Base-by-base conservation (phyloP, 2,329 filamentous ascomycete genomes). In the Ceratocystis colombiana region DNA sequence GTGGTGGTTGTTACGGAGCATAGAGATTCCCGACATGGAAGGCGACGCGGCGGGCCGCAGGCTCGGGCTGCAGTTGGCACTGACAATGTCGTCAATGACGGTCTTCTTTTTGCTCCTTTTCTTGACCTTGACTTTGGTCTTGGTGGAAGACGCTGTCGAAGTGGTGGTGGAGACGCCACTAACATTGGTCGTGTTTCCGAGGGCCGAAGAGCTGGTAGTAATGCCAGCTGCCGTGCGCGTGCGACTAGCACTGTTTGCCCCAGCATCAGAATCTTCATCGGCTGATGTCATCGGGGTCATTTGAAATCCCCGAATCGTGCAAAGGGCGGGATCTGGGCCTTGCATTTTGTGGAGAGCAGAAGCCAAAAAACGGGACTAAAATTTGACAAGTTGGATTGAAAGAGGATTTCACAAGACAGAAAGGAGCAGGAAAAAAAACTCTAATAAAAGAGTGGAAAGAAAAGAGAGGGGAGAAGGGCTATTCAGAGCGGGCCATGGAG, bases 1-100 rank as follows among this genome's bases (percentile, higher is more conserved):
- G 41, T 68, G 62, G 72, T 94, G 62, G 72, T 94, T 88, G 74
- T 87, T 80, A 73, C 90, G 90, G 72, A 96, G 78, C 71, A 87
- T 88, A 72, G 89, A 89, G 71, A 96, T 91, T 61, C 90, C 91
- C 68, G 88, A 87, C 37, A 85, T 72, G 62, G 77, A 79, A 10
- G 82, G 82, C 20, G 83, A 84, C 17, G 78, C 74, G 30, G 75
- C 72, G n/a, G 75, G 76, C 61, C 83, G 80, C 69, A 87, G 74
- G 64, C 79, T 73, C 6, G 85, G 85, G 73, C 84, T 87, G 75
- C 84, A 86, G 74, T 88, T 79, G 66, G 81, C 80, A 73, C 82
- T 85, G 70, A 85, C 80, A 17, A 84, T 79, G 73, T 85, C 82
- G 72, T 83, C 76, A 64, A 84, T 57, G 72, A 74, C 2, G 10